Evolutionary conservation across 345 rosid genomes (phyloP), one percentile per base, ranked within the genome.

Genomic region (Geranium rotundifolium): DNA sequence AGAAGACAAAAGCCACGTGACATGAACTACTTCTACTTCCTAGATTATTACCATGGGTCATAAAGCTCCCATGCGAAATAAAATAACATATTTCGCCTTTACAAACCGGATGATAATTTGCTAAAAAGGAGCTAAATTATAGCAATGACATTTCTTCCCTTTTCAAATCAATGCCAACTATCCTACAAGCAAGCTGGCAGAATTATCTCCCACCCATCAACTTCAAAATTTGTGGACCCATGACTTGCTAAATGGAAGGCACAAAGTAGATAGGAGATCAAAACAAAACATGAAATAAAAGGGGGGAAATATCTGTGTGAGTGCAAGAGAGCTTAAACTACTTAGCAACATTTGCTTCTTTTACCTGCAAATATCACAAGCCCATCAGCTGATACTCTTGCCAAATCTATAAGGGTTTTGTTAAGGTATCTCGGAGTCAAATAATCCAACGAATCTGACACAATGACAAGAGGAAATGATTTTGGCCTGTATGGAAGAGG

Each of bases 371-470:
- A 90, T 29, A 84, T 75, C 71, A 86, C 69, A 0, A 93, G 58
- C 69, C 90, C 90, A 68, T 85, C 95, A 60, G 95, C 67, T 31
- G 52, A 46, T 46, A 93, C 90, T 76, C 97, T 83, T 9, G 90
- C 91, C 60, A 93, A 79, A 70, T 90, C 97, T 13, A 96, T 92
- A 30, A 93, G 90, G 9, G 96, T 88, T 77, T 73, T 86, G 82
- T 95, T 95, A 57, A 95, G 75, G 80, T 95, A 95, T 68, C 81
- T 95, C 7, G 97, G 95, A 54, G 99, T 88, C 64, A 90, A 73
- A 71, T 90, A 95, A 71, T 95, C 99, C 61, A 90, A 67, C 18
- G 97, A 90, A 67, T 95, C 97, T 18, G 99, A 90, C 54, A 88
- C 86, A 56, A 95, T 79, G 34, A 95, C 95, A 17, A 90, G 89